phyloP scores from a whole-genome alignment of 768 basidiomycete genomes.

The Epithele typhae region DNA sequence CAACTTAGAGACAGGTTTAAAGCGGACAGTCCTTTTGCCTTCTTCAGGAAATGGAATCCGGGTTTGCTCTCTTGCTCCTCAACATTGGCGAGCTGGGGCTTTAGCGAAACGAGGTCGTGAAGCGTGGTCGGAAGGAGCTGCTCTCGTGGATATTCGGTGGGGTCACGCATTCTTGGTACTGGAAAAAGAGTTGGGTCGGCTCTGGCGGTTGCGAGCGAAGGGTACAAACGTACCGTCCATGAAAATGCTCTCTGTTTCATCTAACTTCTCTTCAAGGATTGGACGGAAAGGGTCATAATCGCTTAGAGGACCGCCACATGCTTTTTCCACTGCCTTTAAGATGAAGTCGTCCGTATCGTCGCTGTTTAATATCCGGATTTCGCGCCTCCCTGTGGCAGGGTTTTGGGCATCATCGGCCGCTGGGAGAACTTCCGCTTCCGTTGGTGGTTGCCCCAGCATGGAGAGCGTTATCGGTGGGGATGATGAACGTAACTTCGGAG shows the following conservation, averaged over 20 bases:
- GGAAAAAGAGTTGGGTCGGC: neutral
- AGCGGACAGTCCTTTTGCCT: constrained; percentile 54
- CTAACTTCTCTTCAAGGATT: constrained; percentile 53
- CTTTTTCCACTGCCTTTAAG: constrained; percentile 7
- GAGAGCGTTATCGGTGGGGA: constrained; percentile 25
- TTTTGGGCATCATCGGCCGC: constrained; percentile 3
- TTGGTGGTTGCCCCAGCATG: constrained; percentile 31
- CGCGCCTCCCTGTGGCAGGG: constrained; percentile 11
- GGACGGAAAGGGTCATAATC: constrained; percentile 22
- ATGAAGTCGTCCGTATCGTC: constrained; percentile 7
- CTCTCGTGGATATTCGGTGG: constrained; percentile 40
- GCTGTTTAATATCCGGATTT: constrained; percentile 25
- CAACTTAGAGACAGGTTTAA: constrained; percentile 61
- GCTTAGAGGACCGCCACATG: constrained; percentile 2
- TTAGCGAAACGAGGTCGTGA: constrained; percentile 9
- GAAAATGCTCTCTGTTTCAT: constrained; percentile 43
- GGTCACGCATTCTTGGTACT: constrained; percentile 57
- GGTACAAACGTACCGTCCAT: constrained; percentile 50
- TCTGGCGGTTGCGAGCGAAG: neutral
- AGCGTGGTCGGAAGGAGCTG: constrained; percentile 17
- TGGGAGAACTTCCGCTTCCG: constrained; percentile 3
- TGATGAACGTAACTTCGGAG: constrained; percentile 21
- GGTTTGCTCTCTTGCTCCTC: too few species aligned
- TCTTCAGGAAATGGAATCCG: constrained; percentile 37
- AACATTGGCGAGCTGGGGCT: too few species aligned